Conservation (phyloP, 352 stramenopile species). For the Globisporangium solare region DNA sequence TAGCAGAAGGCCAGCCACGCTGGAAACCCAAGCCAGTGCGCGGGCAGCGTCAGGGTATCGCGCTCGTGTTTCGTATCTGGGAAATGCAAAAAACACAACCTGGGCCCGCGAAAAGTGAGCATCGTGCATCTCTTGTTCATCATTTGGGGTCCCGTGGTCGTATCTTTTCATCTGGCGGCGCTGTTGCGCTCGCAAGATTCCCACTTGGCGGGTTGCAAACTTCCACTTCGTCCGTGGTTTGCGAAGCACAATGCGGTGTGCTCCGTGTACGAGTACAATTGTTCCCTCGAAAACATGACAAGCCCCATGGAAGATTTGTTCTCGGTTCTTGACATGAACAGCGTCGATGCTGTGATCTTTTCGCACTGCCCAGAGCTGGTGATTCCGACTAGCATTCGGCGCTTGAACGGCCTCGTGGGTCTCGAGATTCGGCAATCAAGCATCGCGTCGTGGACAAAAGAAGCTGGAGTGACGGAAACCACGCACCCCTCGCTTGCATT, state of each 20-base stretch:
- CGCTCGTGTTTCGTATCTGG: no score
- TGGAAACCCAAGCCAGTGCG: no score
- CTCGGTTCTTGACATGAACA: constrained; percentile 9
- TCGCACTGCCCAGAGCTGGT: constrained; percentile 13
- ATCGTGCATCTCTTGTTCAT: not conserved
- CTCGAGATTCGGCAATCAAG: constrained; percentile 20
- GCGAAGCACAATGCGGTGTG: not conserved
- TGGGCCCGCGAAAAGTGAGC: no score
- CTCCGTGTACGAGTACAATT: constrained; percentile 13
- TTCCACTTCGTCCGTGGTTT: not conserved
- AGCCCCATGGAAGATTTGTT: constrained; percentile 4
- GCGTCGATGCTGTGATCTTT: constrained; percentile 12
- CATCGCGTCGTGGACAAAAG: constrained; percentile 12
- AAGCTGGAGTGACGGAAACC: not conserved
- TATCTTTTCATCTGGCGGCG: not conserved
- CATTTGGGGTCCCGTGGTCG: not conserved
- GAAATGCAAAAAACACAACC: no score
- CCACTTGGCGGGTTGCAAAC: constrained; percentile 4
- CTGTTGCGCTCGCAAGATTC: constrained; percentile 1
- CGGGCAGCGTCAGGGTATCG: no score
- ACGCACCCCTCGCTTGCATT: not conserved
- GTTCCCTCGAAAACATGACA: not conserved
- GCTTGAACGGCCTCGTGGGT: constrained; percentile 13
- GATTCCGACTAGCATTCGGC: constrained; percentile 8
- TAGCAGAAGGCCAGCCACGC: no score